Base-by-base conservation (phyloP, 2,329 filamentous ascomycete species). In the Fusarium caatingaense region DNA sequence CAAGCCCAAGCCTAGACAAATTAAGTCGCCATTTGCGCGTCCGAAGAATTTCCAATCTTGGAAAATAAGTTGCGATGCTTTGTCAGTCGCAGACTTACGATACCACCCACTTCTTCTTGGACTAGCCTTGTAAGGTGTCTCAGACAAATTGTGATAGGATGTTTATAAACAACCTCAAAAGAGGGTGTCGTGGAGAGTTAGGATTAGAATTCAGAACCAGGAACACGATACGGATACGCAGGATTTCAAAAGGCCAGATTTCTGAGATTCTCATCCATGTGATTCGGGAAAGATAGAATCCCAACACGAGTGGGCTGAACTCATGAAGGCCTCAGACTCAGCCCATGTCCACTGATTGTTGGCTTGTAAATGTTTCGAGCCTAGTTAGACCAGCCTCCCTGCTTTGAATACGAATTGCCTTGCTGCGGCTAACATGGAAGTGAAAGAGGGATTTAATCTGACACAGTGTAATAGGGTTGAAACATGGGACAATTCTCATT, bases 401-500 rank as follows among this genome's bases (percentile, higher is more conserved):
- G 60, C 41, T 10, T 46, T 44, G 32, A 37, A 60, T 65, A 60
- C 55, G 63, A 71, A 53, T 42, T 49, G 49, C 13, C 44, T 49
- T 67, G 67, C 53, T 37, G 56, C 61, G 44, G 62, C 68, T 64
- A 44, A 69, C 47, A 66, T 41, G 51, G 42, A 51, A 62, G n/a
- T 45, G 27, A 56, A 56, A 57, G 64, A 49, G 55, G 46, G 9
- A 64, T 57, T 61, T 68, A 56, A 54, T 56, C 63, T 55, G 51
- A 47, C 69, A 72, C 69, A 72, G 69, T 72, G 69, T 66, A 54
- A 27, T 47, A 23, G 46, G 20, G 8, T 60, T 28, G 37, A 68
- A 48, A 61, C 13, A 54, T 51, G 25, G 40, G 16, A 46, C 23
- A 44, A 32, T 47, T 56, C 42, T 37, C 32, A 27, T 51, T 20